Conservation (phyloP, 345 rosid species). For the Bruguiera parviflora region DNA sequence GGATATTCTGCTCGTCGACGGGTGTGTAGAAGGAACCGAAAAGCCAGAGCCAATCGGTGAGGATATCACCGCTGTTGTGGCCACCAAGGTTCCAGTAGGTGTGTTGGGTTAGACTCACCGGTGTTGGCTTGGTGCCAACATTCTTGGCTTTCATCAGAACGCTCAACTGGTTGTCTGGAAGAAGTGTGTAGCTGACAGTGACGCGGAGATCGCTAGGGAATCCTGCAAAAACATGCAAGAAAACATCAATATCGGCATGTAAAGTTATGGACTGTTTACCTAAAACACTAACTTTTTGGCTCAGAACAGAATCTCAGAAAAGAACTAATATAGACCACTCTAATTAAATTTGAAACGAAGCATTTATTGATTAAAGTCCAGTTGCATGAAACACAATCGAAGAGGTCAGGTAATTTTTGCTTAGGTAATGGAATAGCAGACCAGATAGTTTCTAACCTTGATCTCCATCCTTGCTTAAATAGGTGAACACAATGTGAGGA, state of each 20-base stretch:
- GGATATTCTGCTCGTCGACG: slow-evolving; percentile 49
- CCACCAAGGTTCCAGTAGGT: slow-evolving; percentile 86
- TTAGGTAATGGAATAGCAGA: too few species aligned
- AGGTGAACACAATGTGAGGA: slow-evolving; percentile 57
- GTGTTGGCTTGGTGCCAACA: slow-evolving; percentile 51
- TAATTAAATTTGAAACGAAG: too few species aligned
- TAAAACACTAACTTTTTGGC: background rate
- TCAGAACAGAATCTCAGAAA: background rate
- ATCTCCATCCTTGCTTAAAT: slow-evolving; percentile 73
- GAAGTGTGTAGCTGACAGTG: slow-evolving; percentile 46
- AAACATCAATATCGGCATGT: background rate
- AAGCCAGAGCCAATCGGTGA: slow-evolving; percentile 51
- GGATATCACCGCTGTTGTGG: slow-evolving; percentile 58
- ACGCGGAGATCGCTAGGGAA: slow-evolving; percentile 67
- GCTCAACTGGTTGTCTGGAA: slow-evolving; percentile 33
- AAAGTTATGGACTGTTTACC: too few species aligned
- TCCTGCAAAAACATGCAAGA: slow-evolving; percentile 33
- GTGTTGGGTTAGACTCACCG: slow-evolving; percentile 74
- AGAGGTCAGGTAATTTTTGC: too few species aligned
- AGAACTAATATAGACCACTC: too few species aligned
- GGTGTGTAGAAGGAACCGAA: slow-evolving; percentile 58
- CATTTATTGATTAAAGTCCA: too few species aligned
- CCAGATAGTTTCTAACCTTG: slow-evolving; percentile 38
- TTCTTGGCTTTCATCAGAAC: slow-evolving; percentile 66
- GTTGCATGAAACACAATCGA: background rate